phyloP scores from a whole-genome alignment of 495 filamentous ascomycete genomes.

The Aspergillus ostianus region DNA sequence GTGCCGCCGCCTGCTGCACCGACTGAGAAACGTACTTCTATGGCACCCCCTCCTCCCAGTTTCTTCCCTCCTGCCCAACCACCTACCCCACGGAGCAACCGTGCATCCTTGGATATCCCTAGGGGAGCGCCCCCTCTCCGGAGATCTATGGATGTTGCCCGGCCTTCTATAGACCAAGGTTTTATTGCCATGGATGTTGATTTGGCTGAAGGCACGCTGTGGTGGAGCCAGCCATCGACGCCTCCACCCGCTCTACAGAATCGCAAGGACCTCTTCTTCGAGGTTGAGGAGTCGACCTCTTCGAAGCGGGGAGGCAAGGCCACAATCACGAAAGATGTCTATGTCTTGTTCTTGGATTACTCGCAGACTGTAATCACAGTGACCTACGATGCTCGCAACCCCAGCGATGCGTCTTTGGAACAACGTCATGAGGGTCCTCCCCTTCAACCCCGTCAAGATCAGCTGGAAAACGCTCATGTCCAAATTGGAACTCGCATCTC shows the following conservation, averaged over 20 bases:
- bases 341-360: conserved; percentile 88
- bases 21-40: conserved; percentile 28
- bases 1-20: conserved; percentile 43
- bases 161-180: conserved; percentile 68
- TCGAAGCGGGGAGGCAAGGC: conserved; percentile 66
- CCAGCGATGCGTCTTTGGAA: conserved; percentile 67
- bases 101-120: conserved; percentile 70
- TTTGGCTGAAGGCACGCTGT: conserved; percentile 64
- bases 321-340: conserved; percentile 74
- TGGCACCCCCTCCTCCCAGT: conserved; percentile 30
- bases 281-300: conserved; percentile 74
- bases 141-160: conserved; percentile 70
- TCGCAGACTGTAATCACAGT: conserved; percentile 88
- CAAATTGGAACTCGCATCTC: conserved; percentile 74
- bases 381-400: conserved; percentile 73
- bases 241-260: conserved; percentile 79
- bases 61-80: conserved; percentile 37
- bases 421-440: conserved; percentile 89
- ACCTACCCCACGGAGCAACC: conserved; percentile 42
- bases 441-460: conserved; percentile 81
- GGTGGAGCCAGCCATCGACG: conserved; percentile 75
- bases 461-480: conserved; percentile 80
- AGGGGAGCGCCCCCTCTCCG: conserved; percentile 50
- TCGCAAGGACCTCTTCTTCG: conserved; percentile 78
- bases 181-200: conserved; percentile 88